Percentiles rank a stretch among this genome's conserved stretches.
Evolutionary conservation across 2,329 filamentous ascomycete species (phyloP).

Genomic region (Aspergillus tanneri): DNA sequence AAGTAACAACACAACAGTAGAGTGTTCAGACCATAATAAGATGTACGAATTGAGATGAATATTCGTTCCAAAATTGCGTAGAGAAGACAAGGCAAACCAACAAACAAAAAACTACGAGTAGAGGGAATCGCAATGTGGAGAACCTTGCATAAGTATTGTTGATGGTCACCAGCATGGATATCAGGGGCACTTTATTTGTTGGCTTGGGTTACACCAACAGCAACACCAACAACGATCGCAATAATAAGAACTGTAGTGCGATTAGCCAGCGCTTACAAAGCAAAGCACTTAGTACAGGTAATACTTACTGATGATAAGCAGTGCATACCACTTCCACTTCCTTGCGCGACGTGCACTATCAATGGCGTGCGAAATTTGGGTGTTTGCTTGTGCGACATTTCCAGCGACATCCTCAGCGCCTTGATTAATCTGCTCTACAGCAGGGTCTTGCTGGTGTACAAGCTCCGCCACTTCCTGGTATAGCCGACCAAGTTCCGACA

Average conservation of each 20-base stretch:
- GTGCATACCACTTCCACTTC: constrained; percentile 96
- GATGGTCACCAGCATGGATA: background rate
- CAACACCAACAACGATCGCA: constrained; percentile 53
- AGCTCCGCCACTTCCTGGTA: constrained; percentile 88
- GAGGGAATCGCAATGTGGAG: constrained; percentile 3
- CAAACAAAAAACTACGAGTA: constrained; percentile 8
- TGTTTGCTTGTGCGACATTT: constrained; percentile 81
- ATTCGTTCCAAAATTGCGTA: constrained; percentile 9
- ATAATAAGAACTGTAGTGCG: constrained; percentile 53
- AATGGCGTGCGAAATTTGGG: constrained; percentile 78
- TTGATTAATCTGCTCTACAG: constrained; percentile 77
- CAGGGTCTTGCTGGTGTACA: constrained; percentile 80
- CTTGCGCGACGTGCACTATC: constrained; percentile 74
- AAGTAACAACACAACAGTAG: background rate
- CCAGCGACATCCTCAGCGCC: constrained; percentile 82
- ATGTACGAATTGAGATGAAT: constrained; percentile 8
- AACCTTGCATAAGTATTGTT: background rate
- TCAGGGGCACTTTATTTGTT: constrained; percentile 19
- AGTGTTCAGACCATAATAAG: constrained; percentile 9
- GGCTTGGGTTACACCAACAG: constrained; percentile 46
- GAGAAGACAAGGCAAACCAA: constrained; percentile 7
- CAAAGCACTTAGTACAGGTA: background rate
- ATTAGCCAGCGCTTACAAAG: constrained; percentile 10
- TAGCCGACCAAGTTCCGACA: constrained; percentile 81
- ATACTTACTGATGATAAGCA: constrained; percentile 67